Conservation (phyloP, 805 yeast species). For the Wickerhamomyces pijperi region DNA sequence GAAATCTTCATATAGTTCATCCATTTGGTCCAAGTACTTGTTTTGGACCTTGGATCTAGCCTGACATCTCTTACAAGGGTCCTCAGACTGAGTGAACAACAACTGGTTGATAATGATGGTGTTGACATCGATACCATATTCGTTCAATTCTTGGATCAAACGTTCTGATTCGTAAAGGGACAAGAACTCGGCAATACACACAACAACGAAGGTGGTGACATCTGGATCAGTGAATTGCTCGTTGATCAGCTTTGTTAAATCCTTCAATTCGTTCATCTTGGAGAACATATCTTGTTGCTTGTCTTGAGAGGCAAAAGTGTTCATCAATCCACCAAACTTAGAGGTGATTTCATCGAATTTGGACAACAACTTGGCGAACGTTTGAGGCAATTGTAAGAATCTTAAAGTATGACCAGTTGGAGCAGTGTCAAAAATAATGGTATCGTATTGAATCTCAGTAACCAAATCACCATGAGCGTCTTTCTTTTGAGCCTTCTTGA, state of each 20-base stretch:
- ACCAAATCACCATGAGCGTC: slow-evolving; percentile 6
- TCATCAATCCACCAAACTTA: slow-evolving; percentile 84
- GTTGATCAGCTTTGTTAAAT: slow-evolving; percentile 76
- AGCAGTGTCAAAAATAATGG: slow-evolving; percentile 97
- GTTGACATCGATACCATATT: slow-evolving; percentile 93
- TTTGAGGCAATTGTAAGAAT: slow-evolving; percentile 88
- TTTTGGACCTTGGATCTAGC: slow-evolving; percentile 93
- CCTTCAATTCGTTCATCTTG: slow-evolving; percentile 73
- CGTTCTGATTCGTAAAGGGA: slow-evolving; percentile 96
- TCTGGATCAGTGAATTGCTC: slow-evolving; percentile 95
- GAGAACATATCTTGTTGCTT: slow-evolving; percentile 53
- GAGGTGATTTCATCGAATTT: slow-evolving; percentile 83
- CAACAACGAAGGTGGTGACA: slow-evolving; percentile 90
- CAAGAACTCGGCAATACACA: slow-evolving; percentile 93
- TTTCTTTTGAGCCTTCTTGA: slow-evolving; percentile 56
- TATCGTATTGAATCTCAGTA: slow-evolving; percentile 49
- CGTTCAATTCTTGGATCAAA: slow-evolving; percentile 90
- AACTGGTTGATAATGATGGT: slow-evolving; percentile 93
- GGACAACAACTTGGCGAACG: slow-evolving; percentile 75
- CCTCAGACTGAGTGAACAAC: slow-evolving; percentile 65
- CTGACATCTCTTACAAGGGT: slow-evolving; percentile 81
- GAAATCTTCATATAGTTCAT: slow-evolving; percentile 92
- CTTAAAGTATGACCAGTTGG: slow-evolving; percentile 98
- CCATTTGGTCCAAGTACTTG: slow-evolving; percentile 91
- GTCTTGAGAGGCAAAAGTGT: slow-evolving; percentile 59